Conservation (phyloP, 1,139 yeast genomes). For the Taiozyma onychis region DNA sequence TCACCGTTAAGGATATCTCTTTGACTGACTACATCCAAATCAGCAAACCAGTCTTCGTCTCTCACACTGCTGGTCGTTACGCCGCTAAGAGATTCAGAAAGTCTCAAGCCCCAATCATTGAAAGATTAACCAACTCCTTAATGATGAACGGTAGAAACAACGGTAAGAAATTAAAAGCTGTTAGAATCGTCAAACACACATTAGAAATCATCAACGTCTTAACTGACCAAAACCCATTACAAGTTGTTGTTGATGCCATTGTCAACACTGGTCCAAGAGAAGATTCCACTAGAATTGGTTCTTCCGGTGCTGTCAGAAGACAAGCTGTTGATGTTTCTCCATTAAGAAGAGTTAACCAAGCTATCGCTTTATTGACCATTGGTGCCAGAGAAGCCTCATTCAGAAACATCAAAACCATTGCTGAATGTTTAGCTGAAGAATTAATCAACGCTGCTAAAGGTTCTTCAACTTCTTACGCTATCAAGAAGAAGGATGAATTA, state of each 20-base stretch:
- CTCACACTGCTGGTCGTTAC: constrained; percentile 99
- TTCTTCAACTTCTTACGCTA: constrained; percentile 99
- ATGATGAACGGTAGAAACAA: constrained; percentile 99
- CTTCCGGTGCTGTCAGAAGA: constrained; percentile 99
- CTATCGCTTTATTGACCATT: constrained; percentile 94
- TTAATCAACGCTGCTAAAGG: constrained; percentile 99
- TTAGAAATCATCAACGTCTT: constrained; percentile 95
- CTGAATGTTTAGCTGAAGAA: constrained; percentile 99
- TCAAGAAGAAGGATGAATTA: constrained; percentile 99
- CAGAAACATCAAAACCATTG: constrained; percentile 99
- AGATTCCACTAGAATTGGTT: constrained; percentile 99
- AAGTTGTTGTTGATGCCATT: constrained; percentile 98
- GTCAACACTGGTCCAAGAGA: constrained; percentile 99
- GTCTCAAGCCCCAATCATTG: constrained; percentile 99
- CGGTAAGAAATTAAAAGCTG: constrained; percentile 99
- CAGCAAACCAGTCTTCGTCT: constrained; percentile 94
- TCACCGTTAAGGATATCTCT: constrained; percentile 96
- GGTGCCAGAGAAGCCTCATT: constrained; percentile 99
- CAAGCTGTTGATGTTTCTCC: constrained; percentile 99
- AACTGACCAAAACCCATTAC: constrained; percentile 99
- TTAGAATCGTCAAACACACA: constrained; percentile 99
- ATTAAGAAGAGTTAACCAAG: constrained; percentile 99
- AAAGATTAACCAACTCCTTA: constrained; percentile 98
- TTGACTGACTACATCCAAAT: constrained; percentile 97
- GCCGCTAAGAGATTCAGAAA: constrained; percentile 99